Percentiles rank a stretch among this genome's conserved stretches.
These are phyloP conservation scores for Solanum ossicruentum DNA, from an alignment of 257 asterid genomes.

Conservation along the genomic window DNA sequence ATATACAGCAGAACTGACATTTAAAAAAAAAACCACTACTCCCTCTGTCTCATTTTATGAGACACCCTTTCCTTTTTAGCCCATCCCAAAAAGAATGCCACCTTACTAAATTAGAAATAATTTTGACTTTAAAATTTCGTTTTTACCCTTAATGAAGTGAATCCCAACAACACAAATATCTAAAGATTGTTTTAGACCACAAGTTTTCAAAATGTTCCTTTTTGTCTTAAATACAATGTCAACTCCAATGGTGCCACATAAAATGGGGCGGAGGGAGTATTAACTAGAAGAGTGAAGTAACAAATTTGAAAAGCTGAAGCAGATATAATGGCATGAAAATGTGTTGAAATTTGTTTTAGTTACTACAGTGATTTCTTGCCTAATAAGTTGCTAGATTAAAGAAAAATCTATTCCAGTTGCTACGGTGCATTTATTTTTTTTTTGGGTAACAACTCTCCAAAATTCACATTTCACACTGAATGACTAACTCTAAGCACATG, in stretches of 20 bases:
- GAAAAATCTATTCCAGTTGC: neutral
- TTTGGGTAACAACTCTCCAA: neutral
- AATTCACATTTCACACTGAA: neutral
- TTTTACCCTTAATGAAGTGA: too few relatives aligned
- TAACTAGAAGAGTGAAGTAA: neutral
- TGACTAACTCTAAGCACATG: neutral
- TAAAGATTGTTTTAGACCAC: too few relatives aligned
- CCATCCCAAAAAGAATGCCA: too few relatives aligned
- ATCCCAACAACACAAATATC: too few relatives aligned
- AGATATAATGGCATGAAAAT: neutral
- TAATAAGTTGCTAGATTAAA: neutral
- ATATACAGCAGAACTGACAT: neutral
- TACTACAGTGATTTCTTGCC: neutral
- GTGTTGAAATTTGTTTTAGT: neutral
- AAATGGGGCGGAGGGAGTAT: neutral
- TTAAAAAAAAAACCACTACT: neutral
- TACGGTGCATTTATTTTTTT: neutral
- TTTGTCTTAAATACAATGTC: too few relatives aligned
- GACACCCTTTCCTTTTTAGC: too few relatives aligned
- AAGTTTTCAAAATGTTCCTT: too few relatives aligned
- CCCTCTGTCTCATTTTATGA: too few relatives aligned
- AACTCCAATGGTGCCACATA: too few relatives aligned
- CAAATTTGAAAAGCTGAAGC: neutral
- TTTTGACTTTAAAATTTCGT: too few relatives aligned
- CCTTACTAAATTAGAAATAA: too few relatives aligned